These are phyloP conservation scores for Cystoderma amianthinum DNA, from an alignment of 768 basidiomycete genomes.

Conservation along the genomic window DNA sequence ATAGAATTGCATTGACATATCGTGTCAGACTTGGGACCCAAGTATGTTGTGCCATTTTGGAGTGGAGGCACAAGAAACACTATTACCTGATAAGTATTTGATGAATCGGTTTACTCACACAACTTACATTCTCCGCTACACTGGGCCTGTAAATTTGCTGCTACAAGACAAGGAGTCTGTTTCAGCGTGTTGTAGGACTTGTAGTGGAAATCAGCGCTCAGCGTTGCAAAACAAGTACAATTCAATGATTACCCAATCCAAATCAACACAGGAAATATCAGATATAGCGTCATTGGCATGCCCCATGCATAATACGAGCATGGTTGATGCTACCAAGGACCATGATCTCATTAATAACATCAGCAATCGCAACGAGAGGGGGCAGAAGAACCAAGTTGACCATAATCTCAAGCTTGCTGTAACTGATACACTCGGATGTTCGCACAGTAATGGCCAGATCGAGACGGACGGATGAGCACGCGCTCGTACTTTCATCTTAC, in stretches of 20 bases:
- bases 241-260: constrained; percentile 10
- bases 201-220: neutral
- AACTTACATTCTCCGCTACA: constrained; percentile 5
- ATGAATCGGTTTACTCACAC: neutral
- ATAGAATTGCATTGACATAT: constrained; percentile 23
- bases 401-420: neutral
- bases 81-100: neutral
- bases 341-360: neutral
- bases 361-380: neutral
- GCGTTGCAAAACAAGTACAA: neutral
- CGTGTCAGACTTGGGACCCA: constrained; percentile 8
- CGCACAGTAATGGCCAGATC: neutral
- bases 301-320: constrained; percentile 10
- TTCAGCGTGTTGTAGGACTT: neutral
- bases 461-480: neutral
- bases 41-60: constrained; percentile 6
- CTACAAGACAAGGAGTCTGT: constrained; percentile 5
- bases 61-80: constrained; percentile 4
- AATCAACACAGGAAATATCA: neutral
- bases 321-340: neutral
- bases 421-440: neutral
- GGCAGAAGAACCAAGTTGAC: neutral
- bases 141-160: constrained; percentile 9
- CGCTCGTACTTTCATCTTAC: too few species aligned
- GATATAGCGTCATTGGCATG: constrained; percentile 4